Conservation (phyloP, 306 rosid species). For the Corylus heterophylla region DNA sequence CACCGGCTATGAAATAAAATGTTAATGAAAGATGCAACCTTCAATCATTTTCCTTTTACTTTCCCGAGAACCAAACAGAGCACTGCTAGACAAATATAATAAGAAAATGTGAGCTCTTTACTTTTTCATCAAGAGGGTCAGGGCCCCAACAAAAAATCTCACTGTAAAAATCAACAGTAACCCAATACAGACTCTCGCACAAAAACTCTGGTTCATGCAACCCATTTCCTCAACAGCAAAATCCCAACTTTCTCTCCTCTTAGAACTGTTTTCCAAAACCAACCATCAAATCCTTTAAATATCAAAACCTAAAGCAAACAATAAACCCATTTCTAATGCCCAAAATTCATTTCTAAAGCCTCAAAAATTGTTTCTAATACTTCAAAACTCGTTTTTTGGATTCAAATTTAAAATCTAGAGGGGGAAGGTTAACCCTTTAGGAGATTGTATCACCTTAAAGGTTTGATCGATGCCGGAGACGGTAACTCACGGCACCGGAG, state of each 20-base stretch:
- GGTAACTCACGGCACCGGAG: no score
- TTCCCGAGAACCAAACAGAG: slow-evolving; percentile 30
- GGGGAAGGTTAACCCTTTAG: no score
- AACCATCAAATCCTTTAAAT: slow-evolving; percentile 1
- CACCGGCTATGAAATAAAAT: background rate
- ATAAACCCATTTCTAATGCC: background rate
- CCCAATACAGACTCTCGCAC: slow-evolving; percentile 40
- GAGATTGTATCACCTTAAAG: no score
- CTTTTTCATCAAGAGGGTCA: slow-evolving; percentile 70
- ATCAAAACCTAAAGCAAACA: slow-evolving; percentile 1
- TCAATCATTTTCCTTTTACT: slow-evolving; percentile 9
- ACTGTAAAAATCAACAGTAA: slow-evolving; percentile 45
- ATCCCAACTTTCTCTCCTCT: background rate
- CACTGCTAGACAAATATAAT: background rate
- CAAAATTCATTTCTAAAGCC: no score
- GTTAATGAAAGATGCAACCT: background rate
- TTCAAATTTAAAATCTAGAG: no score
- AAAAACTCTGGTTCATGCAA: slow-evolving; percentile 35
- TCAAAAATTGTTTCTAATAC: no score
- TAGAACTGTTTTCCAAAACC: background rate
- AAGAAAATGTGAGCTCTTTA: background rate
- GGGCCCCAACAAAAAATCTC: slow-evolving; percentile 54
- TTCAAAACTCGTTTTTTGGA: no score
- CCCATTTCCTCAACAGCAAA: slow-evolving; percentile 46
- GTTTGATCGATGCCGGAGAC: no score